Percentiles rank a stretch among this genome's conserved stretches.
Evolutionary conservation across 2,329 filamentous ascomycete species (phyloP).

Genomic region (Apiospora aurea): DNA sequence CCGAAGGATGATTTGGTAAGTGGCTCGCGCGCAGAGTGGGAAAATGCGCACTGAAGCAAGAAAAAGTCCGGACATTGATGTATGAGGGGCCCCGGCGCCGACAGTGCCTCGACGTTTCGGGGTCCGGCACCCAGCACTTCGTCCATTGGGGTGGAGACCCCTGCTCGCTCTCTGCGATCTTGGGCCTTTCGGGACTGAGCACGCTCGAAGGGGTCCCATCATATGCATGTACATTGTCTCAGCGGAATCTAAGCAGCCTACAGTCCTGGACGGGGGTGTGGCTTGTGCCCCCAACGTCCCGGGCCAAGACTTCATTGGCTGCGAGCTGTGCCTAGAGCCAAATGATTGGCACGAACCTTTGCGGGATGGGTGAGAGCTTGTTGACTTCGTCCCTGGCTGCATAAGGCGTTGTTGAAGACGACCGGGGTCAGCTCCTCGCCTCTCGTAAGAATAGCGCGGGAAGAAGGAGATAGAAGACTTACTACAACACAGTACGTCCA

Average conservation of each 20-base stretch:
- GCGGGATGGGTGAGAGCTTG: slow-evolving; percentile 21
- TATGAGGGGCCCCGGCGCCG: slow-evolving; percentile 8
- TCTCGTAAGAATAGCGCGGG: slow-evolving; percentile 1
- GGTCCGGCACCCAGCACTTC: slow-evolving; percentile 12
- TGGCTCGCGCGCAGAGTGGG: neutral
- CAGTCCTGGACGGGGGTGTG: slow-evolving; percentile 1
- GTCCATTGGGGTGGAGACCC: slow-evolving; percentile 12
- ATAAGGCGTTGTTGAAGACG: slow-evolving; percentile 13
- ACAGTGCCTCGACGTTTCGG: neutral
- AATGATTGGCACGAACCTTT: slow-evolving; percentile 16
- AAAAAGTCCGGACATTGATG: slow-evolving; percentile 14
- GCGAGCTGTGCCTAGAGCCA: slow-evolving; percentile 1
- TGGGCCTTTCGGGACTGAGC: neutral
- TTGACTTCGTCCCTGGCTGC: neutral
- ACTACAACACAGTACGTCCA: neutral
- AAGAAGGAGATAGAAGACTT: neutral
- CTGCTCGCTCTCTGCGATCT: neutral
- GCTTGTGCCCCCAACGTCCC: slow-evolving; percentile 15
- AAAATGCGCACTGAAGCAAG: neutral
- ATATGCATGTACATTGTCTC: slow-evolving; percentile 12
- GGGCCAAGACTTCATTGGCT: neutral
- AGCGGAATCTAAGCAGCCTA: slow-evolving; percentile 12
- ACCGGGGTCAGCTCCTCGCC: neutral
- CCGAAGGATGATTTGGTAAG: slow-evolving; percentile 12
- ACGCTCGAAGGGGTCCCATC: neutral